Percentiles rank a stretch among this genome's conserved stretches.
Conservation (phyloP, 2,329 filamentous ascomycete species). For the Xenoacremonium recifei region DNA sequence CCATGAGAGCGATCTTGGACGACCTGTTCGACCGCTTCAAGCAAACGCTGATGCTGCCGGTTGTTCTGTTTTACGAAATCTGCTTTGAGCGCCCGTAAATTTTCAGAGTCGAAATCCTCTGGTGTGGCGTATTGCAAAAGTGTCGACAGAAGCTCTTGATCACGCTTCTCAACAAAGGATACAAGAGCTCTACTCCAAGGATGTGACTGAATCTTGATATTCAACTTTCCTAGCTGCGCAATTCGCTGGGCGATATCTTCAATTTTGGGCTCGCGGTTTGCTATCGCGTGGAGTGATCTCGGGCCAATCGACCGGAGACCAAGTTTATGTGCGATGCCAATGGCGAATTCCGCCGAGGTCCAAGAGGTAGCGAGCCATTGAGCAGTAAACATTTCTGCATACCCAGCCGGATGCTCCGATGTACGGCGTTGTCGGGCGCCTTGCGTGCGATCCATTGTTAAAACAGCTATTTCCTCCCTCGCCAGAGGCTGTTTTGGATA, state of each 20-base stretch:
- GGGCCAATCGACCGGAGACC: slow-evolving; percentile 73
- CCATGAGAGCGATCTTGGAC: slow-evolving; percentile 17
- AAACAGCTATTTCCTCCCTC: slow-evolving; percentile 33
- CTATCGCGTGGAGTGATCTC: slow-evolving; percentile 74
- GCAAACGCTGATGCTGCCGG: slow-evolving; percentile 40
- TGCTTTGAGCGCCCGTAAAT: slow-evolving; percentile 39
- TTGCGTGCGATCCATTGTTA: slow-evolving; percentile 7
- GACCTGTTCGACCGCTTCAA: slow-evolving; percentile 41
- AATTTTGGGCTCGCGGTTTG: slow-evolving; percentile 58
- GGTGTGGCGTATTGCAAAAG: slow-evolving; percentile 53
- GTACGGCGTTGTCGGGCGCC: not conserved
- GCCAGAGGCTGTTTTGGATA: slow-evolving; percentile 39
- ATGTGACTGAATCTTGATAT: slow-evolving; percentile 61
- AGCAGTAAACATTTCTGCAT: slow-evolving; percentile 62
- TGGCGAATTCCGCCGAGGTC: slow-evolving; percentile 69
- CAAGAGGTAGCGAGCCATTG: slow-evolving; percentile 74
- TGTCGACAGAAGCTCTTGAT: slow-evolving; percentile 47
- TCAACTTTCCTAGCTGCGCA: slow-evolving; percentile 56
- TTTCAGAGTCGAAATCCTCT: slow-evolving; percentile 51
- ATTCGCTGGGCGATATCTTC: slow-evolving; percentile 59
- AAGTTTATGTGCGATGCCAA: slow-evolving; percentile 67
- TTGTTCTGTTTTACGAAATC: slow-evolving; percentile 32
- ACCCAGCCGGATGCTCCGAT: slow-evolving; percentile 13
- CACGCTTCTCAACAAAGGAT: slow-evolving; percentile 58
- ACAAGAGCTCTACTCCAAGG: slow-evolving; percentile 65